Conservation (phyloP, 202 grass and related monocot genomes). For the Panicum hallii region DNA sequence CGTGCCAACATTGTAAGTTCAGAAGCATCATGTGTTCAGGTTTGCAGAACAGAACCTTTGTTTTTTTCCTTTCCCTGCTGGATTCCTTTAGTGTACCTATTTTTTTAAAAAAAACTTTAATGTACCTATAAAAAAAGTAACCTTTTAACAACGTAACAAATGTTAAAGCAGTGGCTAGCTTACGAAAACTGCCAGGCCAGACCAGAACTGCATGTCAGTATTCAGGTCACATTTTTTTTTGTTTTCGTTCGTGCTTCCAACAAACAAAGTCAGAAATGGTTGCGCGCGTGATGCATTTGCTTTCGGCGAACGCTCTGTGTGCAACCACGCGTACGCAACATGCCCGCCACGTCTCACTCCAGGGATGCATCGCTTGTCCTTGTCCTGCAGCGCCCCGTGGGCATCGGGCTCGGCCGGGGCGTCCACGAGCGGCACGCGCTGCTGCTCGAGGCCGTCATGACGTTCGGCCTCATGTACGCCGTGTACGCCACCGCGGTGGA, state of each 20-base stretch:
- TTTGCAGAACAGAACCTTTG: background rate
- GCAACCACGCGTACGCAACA: background rate
- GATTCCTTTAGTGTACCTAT: background rate
- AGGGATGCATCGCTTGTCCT: background rate
- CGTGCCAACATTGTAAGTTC: background rate
- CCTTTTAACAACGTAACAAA: background rate
- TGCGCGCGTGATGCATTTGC: background rate
- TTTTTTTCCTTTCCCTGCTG: too few species aligned
- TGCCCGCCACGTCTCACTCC: conserved; percentile 40
- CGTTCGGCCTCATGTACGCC: conserved; percentile 82
- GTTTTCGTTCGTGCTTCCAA: background rate
- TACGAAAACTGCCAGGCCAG: background rate
- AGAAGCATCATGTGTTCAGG: conserved; percentile 9
- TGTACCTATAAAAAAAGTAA: background rate
- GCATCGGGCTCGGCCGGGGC: conserved; percentile 56
- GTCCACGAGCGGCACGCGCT: conserved; percentile 73
- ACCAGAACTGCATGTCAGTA: background rate
- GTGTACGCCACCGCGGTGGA: conserved; percentile 76
- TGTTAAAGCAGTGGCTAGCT: background rate
- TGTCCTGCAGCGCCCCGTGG: conserved; percentile 69
- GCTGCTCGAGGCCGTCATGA: conserved; percentile 77
- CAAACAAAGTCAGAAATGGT: background rate
- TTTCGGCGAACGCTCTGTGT: background rate
- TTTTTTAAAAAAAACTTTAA: background rate
- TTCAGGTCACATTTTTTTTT: background rate